Conservation (phyloP, 2,329 filamentous ascomycete species). For the Simplicillium sp. region DNA sequence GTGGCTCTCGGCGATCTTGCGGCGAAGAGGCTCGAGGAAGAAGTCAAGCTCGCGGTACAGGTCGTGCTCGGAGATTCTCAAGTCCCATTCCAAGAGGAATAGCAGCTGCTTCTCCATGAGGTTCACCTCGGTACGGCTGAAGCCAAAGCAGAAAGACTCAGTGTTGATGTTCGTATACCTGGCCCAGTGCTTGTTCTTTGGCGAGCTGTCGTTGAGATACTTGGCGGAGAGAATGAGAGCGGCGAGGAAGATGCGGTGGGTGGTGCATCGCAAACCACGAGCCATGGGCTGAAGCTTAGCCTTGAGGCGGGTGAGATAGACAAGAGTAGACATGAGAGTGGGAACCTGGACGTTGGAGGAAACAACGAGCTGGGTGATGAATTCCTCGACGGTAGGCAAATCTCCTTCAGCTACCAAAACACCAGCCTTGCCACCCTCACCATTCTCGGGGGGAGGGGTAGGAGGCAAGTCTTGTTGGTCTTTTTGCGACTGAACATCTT, state of each 20-base stretch:
- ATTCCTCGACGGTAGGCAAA: constrained; percentile 76
- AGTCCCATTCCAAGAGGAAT: constrained; percentile 89
- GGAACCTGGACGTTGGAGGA: constrained; percentile 95
- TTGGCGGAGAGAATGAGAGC: constrained; percentile 81
- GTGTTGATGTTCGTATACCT: constrained; percentile 76
- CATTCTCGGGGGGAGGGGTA: constrained; percentile 41
- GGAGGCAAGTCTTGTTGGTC: constrained; percentile 26
- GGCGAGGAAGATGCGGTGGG: constrained; percentile 94
- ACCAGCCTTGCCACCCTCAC: constrained; percentile 25
- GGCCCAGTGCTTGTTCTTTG: constrained; percentile 99
- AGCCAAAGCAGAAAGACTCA: constrained; percentile 62
- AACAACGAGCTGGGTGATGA: constrained; percentile 85
- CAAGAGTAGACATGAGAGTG: constrained; percentile 91
- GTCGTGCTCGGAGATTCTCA: constrained; percentile 75
- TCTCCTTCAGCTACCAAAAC: constrained; percentile 36
- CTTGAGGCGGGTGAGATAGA: constrained; percentile 82
- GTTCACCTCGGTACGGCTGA: constrained; percentile 93
- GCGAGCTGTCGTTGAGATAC: constrained; percentile 96
- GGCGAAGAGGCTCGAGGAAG: constrained; percentile 79
- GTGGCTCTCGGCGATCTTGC: constrained; percentile 42
- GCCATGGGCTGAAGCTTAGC: constrained; percentile 83
- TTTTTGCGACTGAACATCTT: constrained; percentile 23
- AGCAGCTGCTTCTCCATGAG: constrained; percentile 99
- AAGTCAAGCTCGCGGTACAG: constrained; percentile 79
- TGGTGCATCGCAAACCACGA: constrained; percentile 92